Evolutionary conservation across 208 protist genomes (phyloP).

Genomic region (Leptomonas seymouri): DNA sequence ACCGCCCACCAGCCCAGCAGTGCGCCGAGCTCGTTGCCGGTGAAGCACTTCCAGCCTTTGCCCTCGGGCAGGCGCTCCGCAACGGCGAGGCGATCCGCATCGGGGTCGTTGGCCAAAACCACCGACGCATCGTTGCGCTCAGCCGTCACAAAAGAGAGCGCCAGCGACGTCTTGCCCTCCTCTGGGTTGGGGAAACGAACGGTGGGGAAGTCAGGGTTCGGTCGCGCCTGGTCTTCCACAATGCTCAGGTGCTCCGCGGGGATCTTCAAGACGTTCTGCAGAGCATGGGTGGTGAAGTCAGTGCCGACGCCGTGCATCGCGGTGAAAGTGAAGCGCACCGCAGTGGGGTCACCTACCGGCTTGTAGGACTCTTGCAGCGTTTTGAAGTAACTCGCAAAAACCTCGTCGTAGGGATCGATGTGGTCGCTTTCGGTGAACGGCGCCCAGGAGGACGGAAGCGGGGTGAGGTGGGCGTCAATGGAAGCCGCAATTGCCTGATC

Average conservation of each 20-base stretch:
- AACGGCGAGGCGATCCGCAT: conserved; percentile 97
- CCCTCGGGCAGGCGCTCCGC: conserved; percentile 70
- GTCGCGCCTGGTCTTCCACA: conserved; percentile 87
- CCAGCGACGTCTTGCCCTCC: conserved; percentile 92
- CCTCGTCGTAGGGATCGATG: conserved; percentile 58
- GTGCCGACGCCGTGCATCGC: conserved; percentile 97
- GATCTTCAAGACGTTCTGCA: conserved; percentile 73
- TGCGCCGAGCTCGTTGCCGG: conserved; percentile 97
- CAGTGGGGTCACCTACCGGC: conserved; percentile 22
- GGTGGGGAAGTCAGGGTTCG: conserved; percentile 98
- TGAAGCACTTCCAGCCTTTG: conserved; percentile 95
- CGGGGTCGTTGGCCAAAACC: conserved; percentile 99
- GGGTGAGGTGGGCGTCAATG: conserved; percentile 91
- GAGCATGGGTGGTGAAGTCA: conserved; percentile 63
- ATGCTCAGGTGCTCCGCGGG: conserved; percentile 44
- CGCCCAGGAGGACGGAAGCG: conserved; percentile 73
- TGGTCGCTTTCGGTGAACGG: conserved; percentile 38
- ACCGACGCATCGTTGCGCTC: conserved; percentile 54
- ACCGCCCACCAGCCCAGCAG: conserved; percentile 96
- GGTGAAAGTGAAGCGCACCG: conserved; percentile 69
- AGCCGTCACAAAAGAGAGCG: conserved; percentile 90
- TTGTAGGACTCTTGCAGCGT: conserved; percentile 47
- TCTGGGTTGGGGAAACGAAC: conserved; percentile 99
- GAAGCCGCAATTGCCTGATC: conserved; percentile 91
- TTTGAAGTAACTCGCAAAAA: conserved; percentile 68